Evolutionary conservation across 1,139 yeast genomes (phyloP).

Genomic region (Geotrichum cucujoidarum): DNA sequence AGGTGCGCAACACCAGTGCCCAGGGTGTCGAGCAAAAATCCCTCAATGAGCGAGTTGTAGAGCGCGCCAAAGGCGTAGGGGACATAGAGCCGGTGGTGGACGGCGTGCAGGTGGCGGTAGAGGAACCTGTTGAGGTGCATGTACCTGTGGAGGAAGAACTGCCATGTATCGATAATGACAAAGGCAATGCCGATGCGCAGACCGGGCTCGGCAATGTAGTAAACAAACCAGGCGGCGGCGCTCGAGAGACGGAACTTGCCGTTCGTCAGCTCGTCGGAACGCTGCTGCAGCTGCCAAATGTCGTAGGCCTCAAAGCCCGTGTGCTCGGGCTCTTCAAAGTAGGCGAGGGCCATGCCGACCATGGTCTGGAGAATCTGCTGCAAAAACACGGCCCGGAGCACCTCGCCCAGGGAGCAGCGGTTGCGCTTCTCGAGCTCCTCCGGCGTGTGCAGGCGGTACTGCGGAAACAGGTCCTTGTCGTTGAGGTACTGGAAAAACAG

Average conservation of each 20-base stretch:
- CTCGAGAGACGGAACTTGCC: conserved; percentile 8
- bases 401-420: conserved; percentile 65
- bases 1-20: conserved; percentile 85
- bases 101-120: conserved; percentile 80
- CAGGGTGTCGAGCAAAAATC: conserved; percentile 80
- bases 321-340: conserved; percentile 56
- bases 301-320: conserved; percentile 70
- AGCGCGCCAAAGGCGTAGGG: conserved; percentile 97
- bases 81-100: conserved; percentile 89
- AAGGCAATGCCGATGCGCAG: conserved; percentile 59
- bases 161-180: conserved; percentile 87
- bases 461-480: conserved; percentile 65
- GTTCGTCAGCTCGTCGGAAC: conserved; percentile 5
- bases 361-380: conserved; percentile 81
- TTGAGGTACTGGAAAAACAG: conserved; percentile 71
- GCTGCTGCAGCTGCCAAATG: conserved; percentile 48
- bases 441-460: conserved; percentile 77
- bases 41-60: conserved; percentile 90
- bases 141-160: conserved; percentile 76
- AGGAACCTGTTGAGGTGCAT: conserved; percentile 81
- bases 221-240: conserved; percentile 45
- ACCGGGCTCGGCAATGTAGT: conserved; percentile 43
- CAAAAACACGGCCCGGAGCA: conserved; percentile 69
- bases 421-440: conserved; percentile 44
- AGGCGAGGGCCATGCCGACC: conserved; percentile 54